A percentile compares a stretch with the other conserved stretches of the same genome.
These are phyloP conservation scores for Septoria petroselini DNA, from an alignment of 2,329 filamentous ascomycete genomes.

Conservation along the genomic window DNA sequence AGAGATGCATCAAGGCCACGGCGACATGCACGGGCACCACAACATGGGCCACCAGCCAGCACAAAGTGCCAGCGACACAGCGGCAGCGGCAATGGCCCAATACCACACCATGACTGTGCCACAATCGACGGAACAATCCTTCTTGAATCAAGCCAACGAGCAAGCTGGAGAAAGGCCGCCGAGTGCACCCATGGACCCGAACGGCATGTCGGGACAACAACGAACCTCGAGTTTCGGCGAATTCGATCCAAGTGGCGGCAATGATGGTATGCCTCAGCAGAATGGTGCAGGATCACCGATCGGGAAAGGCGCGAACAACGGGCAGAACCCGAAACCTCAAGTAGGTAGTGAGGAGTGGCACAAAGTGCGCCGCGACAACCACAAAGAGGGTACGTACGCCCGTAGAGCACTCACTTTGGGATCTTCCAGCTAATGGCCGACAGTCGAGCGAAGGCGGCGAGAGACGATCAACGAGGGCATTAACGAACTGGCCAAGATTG, in stretches of 20 bases:
- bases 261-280: constrained; percentile 13
- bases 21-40: constrained; percentile 21
- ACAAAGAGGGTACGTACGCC: constrained; percentile 79
- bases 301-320: constrained; percentile 16
- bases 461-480: constrained; percentile 99
- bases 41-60: constrained; percentile 32
- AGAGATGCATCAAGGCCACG: constrained; percentile 19
- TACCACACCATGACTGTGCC: constrained; percentile 57
- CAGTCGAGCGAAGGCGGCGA: constrained; percentile 91
- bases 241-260: constrained; percentile 21
- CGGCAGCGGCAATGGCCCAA: constrained; percentile 53
- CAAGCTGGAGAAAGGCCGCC: constrained; percentile 22
- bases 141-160: constrained; percentile 30
- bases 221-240: constrained; percentile 28
- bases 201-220: constrained; percentile 18
- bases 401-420: neutral
- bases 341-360: constrained; percentile 99
- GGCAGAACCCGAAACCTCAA: constrained; percentile 61
- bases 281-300: constrained; percentile 46
- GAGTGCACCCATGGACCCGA: constrained; percentile 26
- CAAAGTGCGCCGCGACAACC: constrained; percentile 92
- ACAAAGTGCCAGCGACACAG: constrained; percentile 55
- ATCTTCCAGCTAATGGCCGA: constrained; percentile 13
- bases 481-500: constrained; percentile 95
- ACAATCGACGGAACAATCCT: constrained; percentile 54